Base-by-base conservation (phyloP, 176 grass and related monocot genomes). In the Lolium rigidum region DNA sequence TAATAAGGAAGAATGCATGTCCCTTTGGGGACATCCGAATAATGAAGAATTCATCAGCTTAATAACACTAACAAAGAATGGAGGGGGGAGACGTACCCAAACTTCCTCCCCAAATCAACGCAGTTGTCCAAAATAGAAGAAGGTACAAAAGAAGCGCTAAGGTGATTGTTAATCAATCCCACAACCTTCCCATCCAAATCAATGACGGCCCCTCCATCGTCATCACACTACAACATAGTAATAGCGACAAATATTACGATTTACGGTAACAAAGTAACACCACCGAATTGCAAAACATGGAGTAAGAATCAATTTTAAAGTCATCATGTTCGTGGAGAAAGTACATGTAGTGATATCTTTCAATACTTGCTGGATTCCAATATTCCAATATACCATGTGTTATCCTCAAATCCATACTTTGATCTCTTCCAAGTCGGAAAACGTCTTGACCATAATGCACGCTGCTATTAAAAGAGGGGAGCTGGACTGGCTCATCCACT, bases 321-420 rank as follows among this genome's bases (percentile, higher is more conserved):
- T 39, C 22, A 50, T 39, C 46, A 4, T 31, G 3, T 35, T 41
- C 0, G 1, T 35, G 25, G 2, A 37, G 41, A 46, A 71, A 4
- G 2, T 72, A 83, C 67, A 83, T 59, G 12, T 59, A 73, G 38
- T 83, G 81, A 44, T 58, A 5, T 4, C 67, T 51, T 12, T 83
- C 67, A 2, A 7, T 6, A 44, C 7, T 3, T 4, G 10, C 0
- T 46, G 81, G 67, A 59, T 17, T 28, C 37, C 1, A 25, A 26
- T 12, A 46, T 59, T 72, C 26, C 13, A 83, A 67, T 37, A 4
- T 56, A 26, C 81, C 81, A 46, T 71, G 10, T n/a, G 37, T 71
- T 58, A 83, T 43, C 7, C 67, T 83, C 1, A 83, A 4, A 72
- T 11, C 22, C 10, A 22, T 39, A 44, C 11, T 4, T 3, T 11